Evolutionary conservation across 2,329 filamentous ascomycete genomes (phyloP).

Genomic region (Hypoxylon sp.): DNA sequence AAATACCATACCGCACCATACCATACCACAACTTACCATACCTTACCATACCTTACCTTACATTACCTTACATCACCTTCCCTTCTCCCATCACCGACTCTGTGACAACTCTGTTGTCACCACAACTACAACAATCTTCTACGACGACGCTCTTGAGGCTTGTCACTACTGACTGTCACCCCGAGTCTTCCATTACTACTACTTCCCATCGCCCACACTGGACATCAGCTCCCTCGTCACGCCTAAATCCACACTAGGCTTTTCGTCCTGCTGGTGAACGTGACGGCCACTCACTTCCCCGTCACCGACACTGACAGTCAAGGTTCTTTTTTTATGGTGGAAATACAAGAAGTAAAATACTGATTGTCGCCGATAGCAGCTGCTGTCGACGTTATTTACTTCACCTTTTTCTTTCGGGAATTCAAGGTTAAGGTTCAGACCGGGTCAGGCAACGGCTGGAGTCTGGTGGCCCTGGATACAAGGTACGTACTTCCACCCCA

Average conservation of each 20-base stretch:
- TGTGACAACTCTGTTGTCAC: not conserved
- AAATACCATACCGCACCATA: too few species aligned
- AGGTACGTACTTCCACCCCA: slow-evolving; percentile 3
- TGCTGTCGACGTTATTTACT: not conserved
- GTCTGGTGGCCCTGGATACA: not conserved
- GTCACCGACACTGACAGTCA: too few species aligned
- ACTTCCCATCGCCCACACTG: not conserved
- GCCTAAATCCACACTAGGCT: not conserved
- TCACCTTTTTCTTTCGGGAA: not conserved
- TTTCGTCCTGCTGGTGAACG: not conserved
- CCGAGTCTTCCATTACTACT: not conserved
- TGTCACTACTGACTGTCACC: not conserved
- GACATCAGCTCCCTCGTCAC: not conserved
- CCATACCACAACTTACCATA: not conserved
- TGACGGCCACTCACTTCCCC: not conserved
- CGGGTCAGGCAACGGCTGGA: not conserved
- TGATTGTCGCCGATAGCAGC: not conserved
- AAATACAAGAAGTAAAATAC: not conserved
- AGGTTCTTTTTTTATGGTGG: too few species aligned
- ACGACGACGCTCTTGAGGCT: not conserved
- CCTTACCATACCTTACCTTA: not conserved
- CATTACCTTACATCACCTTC: not conserved
- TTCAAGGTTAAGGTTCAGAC: not conserved
- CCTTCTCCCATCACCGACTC: not conserved
- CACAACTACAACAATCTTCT: not conserved